A percentile compares a stretch with the other conserved stretches of the same genome.
Conservation (phyloP, 2,329 filamentous ascomycete genomes). For the Elsinoe arachidis region DNA sequence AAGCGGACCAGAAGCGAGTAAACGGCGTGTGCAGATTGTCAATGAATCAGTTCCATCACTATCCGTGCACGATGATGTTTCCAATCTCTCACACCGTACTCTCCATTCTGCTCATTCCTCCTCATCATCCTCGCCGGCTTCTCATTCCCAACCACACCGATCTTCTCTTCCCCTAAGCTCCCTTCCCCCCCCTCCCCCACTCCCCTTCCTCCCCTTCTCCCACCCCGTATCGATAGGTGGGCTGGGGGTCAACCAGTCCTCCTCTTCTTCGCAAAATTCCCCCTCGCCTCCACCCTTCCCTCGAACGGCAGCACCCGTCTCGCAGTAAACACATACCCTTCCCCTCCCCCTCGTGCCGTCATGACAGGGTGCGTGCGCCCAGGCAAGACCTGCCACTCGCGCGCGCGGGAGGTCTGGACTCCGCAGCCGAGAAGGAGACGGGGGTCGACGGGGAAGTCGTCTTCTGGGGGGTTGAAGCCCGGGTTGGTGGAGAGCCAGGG, state of each 20-base stretch:
- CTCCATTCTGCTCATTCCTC: too few species aligned
- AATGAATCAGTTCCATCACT: too few species aligned
- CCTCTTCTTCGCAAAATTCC: constrained; percentile 18
- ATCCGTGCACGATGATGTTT: too few species aligned
- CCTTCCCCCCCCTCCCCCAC: background rate
- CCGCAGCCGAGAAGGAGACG: constrained; percentile 69
- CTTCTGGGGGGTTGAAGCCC: constrained; percentile 27
- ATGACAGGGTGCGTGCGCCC: constrained; percentile 89
- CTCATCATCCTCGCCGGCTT: too few species aligned
- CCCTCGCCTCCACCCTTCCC: constrained; percentile 17
- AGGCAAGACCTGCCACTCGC: constrained; percentile 84
- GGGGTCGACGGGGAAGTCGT: constrained; percentile 82
- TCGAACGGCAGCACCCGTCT: constrained; percentile 64
- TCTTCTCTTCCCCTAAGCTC: background rate
- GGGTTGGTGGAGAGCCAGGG: background rate
- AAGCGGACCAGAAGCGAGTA: too few species aligned
- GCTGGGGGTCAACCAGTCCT: constrained; percentile 8
- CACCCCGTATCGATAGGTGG: too few species aligned
- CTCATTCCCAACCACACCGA: too few species aligned
- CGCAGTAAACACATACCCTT: constrained; percentile 83
- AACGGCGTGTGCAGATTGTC: too few species aligned
- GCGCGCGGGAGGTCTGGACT: constrained; percentile 70
- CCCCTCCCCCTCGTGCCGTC: constrained; percentile 77
- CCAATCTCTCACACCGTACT: too few species aligned
- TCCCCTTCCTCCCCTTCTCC: background rate